Conservation (phyloP, 495 filamentous ascomycete species). For the Aspergillus funiculosus region DNA sequence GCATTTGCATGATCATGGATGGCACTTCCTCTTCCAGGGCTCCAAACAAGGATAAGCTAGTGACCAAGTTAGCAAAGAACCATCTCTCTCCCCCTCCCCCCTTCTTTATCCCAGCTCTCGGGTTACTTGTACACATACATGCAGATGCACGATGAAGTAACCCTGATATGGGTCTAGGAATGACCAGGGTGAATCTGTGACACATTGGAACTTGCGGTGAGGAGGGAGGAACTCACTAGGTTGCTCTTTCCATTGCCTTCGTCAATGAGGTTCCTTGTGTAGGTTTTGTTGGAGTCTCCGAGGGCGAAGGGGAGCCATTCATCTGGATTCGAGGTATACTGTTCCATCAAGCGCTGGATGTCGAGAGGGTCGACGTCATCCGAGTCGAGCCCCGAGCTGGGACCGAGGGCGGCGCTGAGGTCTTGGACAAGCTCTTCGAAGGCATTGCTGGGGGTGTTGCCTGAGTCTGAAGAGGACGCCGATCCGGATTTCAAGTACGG, state of each 20-base stretch:
- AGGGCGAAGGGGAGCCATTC: conserved; percentile 74
- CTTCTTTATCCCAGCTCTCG: not conserved
- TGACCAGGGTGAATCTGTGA: not conserved
- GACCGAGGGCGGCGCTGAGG: conserved; percentile 65
- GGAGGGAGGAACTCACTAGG: conserved; percentile 46
- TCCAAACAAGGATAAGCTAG: conserved; percentile 87
- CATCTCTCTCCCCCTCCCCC: not conserved
- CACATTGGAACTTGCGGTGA: not conserved
- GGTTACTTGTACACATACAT: not conserved
- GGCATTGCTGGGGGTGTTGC: conserved; percentile 23
- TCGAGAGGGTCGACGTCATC: conserved; percentile 68
- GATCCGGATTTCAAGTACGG: conserved; percentile 27
- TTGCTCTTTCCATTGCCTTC: conserved; percentile 90
- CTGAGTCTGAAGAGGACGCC: conserved; percentile 8
- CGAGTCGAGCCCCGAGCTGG: conserved; percentile 72
- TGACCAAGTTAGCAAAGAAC: conserved; percentile 2
- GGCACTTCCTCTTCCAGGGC: conserved; percentile 72
- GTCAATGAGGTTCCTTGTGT: conserved; percentile 86
- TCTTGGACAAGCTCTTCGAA: conserved; percentile 72
- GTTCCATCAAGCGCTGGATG: conserved; percentile 62
- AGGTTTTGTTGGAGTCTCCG: conserved; percentile 55
- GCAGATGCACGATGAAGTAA: not conserved
- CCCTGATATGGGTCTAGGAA: no score
- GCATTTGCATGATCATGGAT: conserved; percentile 88
- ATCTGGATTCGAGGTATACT: conserved; percentile 56